These are phyloP conservation scores for Sphaerulina populicola DNA, from an alignment of 2,329 filamentous ascomycete species.

Conservation along the genomic window DNA sequence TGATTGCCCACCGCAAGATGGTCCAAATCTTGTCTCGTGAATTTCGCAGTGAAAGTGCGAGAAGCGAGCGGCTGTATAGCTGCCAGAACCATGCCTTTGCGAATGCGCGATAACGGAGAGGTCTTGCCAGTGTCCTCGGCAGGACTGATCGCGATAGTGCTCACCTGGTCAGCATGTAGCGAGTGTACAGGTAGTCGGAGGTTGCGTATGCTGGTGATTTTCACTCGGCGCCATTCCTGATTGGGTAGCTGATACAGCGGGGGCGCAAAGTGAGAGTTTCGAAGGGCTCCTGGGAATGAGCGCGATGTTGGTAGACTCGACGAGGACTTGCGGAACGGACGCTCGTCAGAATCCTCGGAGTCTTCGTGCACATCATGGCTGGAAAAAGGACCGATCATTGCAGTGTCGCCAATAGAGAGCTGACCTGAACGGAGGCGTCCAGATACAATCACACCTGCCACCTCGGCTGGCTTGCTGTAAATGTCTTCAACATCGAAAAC, in stretches of 20 bases:
- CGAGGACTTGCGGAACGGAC: constrained; percentile 21
- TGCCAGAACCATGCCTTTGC: constrained; percentile 76
- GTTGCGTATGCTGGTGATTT: constrained; percentile 78
- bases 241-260: constrained; percentile 23
- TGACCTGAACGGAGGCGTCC: constrained; percentile 74
- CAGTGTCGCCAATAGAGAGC: constrained; percentile 66
- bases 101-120: constrained; percentile 37
- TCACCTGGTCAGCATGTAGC: constrained; percentile 73
- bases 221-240: constrained; percentile 70
- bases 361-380: constrained; percentile 28
- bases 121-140: constrained; percentile 31
- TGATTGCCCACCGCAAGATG: constrained; percentile 58
- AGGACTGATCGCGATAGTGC: constrained; percentile 69
- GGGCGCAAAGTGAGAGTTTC: constrained; percentile 23
- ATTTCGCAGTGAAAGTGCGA: constrained; percentile 53
- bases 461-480: constrained; percentile 53
- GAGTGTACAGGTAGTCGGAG: constrained; percentile 72
- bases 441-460: constrained; percentile 56
- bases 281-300: constrained; percentile 43
- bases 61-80: constrained; percentile 49
- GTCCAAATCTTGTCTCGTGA: constrained; percentile 55
- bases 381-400: constrained; percentile 66
- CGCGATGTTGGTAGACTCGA: constrained; percentile 36
- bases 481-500: constrained; percentile 89
- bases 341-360: constrained; percentile 32